phyloP scores from a whole-genome alignment of 1,139 yeast species.

The Debaryomyces udenii region DNA sequence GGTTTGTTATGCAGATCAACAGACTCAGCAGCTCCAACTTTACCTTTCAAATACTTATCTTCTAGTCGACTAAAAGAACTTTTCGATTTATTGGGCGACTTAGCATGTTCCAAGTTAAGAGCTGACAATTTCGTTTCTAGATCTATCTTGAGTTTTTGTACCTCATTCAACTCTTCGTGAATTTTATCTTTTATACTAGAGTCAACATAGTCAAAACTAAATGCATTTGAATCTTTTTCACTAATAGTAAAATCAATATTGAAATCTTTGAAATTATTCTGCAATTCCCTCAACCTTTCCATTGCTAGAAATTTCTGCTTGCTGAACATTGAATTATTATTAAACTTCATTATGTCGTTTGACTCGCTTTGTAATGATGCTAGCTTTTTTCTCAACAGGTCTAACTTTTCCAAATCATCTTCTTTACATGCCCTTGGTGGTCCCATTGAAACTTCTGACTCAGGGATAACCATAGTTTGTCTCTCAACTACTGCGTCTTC shows the following conservation, averaged over 20 bases:
- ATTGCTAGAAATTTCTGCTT: conserved; percentile 65
- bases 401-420: conserved; percentile 51
- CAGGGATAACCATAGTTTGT: conserved; percentile 10
- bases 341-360: conserved; percentile 71
- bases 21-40: conserved; percentile 24
- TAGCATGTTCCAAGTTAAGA: conserved; percentile 15
- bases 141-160: conserved; percentile 47
- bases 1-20: too few species aligned
- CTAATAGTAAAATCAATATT: conserved; percentile 53
- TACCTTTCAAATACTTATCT: conserved; percentile 55
- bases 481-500: conserved; percentile 22
- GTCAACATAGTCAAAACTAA: conserved; percentile 29
- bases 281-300: conserved; percentile 67
- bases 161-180: conserved; percentile 49
- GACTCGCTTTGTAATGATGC: conserved; percentile 69
- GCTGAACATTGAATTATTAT: conserved; percentile 59
- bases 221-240: conserved; percentile 19
- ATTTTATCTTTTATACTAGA: conserved; percentile 39
- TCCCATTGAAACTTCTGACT: conserved; percentile 20
- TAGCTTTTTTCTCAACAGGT: conserved; percentile 58
- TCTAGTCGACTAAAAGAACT: conserved; percentile 39
- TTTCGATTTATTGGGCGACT: conserved; percentile 21
- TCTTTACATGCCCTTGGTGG: conserved; percentile 40
- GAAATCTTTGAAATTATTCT: conserved; percentile 60
- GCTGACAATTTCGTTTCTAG: conserved; percentile 38